These are phyloP conservation scores for Mycena filopes DNA, from an alignment of 768 basidiomycete species.

Conservation along the genomic window DNA sequence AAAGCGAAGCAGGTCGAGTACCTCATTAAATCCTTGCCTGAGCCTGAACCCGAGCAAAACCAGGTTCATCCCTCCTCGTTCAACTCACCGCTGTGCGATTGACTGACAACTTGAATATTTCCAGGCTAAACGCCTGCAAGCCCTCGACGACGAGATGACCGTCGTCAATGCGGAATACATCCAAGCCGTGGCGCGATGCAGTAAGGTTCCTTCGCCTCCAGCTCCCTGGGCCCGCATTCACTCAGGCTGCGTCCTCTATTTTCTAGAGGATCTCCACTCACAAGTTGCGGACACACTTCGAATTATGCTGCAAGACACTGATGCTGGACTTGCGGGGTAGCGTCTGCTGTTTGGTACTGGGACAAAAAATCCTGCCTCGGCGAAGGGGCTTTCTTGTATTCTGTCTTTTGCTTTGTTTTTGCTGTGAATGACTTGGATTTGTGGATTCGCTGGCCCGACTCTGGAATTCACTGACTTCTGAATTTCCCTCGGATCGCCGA, in stretches of 20 bases:
- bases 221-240: no score
- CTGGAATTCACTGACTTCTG: no score
- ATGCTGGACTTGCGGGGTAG: slow-evolving; percentile 41
- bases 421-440: no score
- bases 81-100: background rate
- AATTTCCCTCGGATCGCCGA: no score
- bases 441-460: no score
- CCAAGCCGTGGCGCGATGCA: slow-evolving; percentile 77
- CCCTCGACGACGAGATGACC: slow-evolving; percentile 76
- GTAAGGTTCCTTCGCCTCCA: slow-evolving; percentile 56
- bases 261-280: slow-evolving; percentile 64
- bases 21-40: slow-evolving; percentile 82
- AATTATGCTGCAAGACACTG: slow-evolving; percentile 66
- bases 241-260: background rate
- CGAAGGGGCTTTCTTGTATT: no score
- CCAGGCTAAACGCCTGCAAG: slow-evolving; percentile 74
- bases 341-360: no score
- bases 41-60: slow-evolving; percentile 79
- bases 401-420: no score
- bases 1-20: slow-evolving; percentile 95
- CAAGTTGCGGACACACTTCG: slow-evolving; percentile 72
- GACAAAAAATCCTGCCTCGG: no score
- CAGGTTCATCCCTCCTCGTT: slow-evolving; percentile 60
- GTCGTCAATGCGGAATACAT: slow-evolving; percentile 81
- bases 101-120: background rate